A percentile compares a stretch with the other conserved stretches of the same genome.
These are phyloP conservation scores for Entamoeba invadens DNA, from an alignment of 208 protist species.

Conservation along the genomic window DNA sequence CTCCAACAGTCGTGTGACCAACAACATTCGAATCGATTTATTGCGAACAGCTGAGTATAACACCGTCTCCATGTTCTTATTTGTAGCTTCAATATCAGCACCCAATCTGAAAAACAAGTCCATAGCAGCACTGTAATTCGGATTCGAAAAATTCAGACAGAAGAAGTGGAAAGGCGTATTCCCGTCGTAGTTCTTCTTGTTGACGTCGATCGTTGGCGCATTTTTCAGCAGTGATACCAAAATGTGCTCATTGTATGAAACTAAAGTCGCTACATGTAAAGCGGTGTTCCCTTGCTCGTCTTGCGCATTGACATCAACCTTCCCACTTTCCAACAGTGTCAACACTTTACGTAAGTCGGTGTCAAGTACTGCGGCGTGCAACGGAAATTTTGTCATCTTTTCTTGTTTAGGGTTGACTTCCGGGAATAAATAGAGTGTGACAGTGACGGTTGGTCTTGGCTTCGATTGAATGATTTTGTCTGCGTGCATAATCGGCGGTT, in stretches of 20 bases:
- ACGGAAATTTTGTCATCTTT: background rate
- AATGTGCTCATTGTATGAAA: background rate
- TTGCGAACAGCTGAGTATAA: background rate
- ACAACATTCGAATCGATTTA: background rate
- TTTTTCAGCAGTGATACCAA: background rate
- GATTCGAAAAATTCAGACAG: background rate
- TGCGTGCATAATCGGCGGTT: background rate
- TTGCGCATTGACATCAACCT: background rate
- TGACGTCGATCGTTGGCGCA: background rate
- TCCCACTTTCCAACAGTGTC: background rate
- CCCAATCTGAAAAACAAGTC: background rate
- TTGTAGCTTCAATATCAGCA: background rate
- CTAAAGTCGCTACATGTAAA: background rate
- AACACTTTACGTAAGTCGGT: background rate
- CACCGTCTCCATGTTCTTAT: background rate
- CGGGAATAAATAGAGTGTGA: background rate
- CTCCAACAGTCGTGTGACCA: background rate
- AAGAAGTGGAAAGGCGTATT: background rate
- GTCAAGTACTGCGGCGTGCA: background rate
- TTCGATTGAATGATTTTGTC: background rate
- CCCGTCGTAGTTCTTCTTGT: background rate
- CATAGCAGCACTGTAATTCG: background rate
- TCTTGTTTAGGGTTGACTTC: background rate
- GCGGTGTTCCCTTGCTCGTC: background rate
- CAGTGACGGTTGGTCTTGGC: background rate